Evolutionary conservation across 768 basidiomycete species (phyloP).

Genomic region (Boletus speciosus): DNA sequence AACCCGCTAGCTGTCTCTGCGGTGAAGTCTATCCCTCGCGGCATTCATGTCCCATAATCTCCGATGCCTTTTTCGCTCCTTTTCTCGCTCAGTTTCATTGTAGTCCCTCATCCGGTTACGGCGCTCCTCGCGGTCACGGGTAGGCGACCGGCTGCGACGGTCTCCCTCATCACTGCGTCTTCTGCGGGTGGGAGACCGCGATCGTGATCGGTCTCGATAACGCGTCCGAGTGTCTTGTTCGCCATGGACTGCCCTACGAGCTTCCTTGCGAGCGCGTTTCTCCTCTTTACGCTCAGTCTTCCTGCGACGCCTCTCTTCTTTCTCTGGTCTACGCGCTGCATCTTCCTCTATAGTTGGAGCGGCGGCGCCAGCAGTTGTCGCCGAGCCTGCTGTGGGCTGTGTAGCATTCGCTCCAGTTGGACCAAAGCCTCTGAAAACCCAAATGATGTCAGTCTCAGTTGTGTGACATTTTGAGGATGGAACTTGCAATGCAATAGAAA

Average conservation of each 20-base stretch:
- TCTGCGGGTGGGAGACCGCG: slow-evolving; percentile 33
- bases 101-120: slow-evolving; percentile 24
- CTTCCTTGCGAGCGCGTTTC: slow-evolving; percentile 54
- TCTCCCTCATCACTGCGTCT: slow-evolving; percentile 15
- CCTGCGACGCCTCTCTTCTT: slow-evolving; percentile 48
- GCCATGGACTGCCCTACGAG: slow-evolving; percentile 37
- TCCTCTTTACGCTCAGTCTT: slow-evolving; percentile 59
- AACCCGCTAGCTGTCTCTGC: slow-evolving; percentile 18
- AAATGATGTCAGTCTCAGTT: slow-evolving; percentile 5
- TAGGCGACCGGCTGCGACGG: slow-evolving; percentile 32
- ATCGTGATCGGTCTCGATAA: slow-evolving; percentile 31
- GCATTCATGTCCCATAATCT: slow-evolving; percentile 50
- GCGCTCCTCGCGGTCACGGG: slow-evolving; percentile 19
- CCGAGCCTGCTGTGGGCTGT: slow-evolving; percentile 19
- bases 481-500: slow-evolving; percentile 75
- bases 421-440: slow-evolving; percentile 66
- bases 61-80: slow-evolving; percentile 42
- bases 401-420: slow-evolving; percentile 41
- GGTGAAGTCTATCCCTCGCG: slow-evolving; percentile 35
- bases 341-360: slow-evolving; percentile 27
- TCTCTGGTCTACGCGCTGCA: slow-evolving; percentile 34
- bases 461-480: neutral
- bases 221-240: slow-evolving; percentile 26
- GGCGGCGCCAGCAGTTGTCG: slow-evolving; percentile 10
- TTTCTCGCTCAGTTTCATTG: slow-evolving; percentile 25